phyloP scores from a whole-genome alignment of 169 alveolate species.

The Ichthyophthirius multifiliis region DNA sequence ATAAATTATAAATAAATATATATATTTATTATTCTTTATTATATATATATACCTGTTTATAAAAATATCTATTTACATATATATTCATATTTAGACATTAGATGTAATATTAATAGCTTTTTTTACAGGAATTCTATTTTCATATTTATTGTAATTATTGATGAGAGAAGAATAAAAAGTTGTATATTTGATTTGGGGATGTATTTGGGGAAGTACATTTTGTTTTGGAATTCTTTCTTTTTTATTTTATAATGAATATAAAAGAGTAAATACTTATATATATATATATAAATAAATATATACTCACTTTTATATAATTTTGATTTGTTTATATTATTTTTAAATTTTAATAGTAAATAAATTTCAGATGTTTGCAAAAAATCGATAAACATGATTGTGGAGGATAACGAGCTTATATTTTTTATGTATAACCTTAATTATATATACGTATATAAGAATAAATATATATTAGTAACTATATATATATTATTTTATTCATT shows the following conservation, averaged over 20 bases:
- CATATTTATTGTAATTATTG: neutral
- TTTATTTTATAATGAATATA: neutral
- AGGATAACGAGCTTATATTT: slow-evolving; percentile 28
- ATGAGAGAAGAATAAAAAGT: neutral
- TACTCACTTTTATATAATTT: too few species aligned
- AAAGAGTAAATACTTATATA: neutral
- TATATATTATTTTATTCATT: neutral
- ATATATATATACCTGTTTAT: too few species aligned
- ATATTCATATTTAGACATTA: neutral
- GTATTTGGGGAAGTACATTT: neutral
- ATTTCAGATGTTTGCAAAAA: slow-evolving; percentile 2
- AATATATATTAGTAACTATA: neutral
- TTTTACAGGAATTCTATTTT: neutral
- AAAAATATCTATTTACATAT: neutral
- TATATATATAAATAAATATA: neutral
- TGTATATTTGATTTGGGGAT: neutral
- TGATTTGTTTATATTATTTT: too few species aligned
- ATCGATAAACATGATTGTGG: slow-evolving; percentile 33
- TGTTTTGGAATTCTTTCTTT: neutral
- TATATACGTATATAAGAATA: too few species aligned
- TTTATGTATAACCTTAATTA: neutral
- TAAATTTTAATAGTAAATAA: neutral
- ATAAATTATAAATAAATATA: neutral
- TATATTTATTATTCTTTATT: too few species aligned
- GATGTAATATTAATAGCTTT: neutral